Base-by-base conservation (phyloP, 2,329 filamentous ascomycete species). In the Curvularia sp. region DNA sequence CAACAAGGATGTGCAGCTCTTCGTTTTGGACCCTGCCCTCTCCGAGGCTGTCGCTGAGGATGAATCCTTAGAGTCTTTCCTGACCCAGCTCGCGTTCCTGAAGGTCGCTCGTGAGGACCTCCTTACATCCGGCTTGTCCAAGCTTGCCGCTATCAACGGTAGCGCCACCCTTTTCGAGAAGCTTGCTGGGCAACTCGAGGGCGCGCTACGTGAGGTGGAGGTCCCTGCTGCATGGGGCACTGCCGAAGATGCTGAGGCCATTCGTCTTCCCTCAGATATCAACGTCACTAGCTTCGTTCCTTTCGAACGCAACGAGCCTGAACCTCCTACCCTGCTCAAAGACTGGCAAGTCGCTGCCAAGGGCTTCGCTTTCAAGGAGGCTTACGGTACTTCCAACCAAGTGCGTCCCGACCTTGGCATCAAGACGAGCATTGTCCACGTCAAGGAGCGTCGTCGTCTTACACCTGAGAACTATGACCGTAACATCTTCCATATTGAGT, bases 401-500 rank as follows among this genome's bases (percentile, higher is more conserved):
- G 87, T 99, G 39, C 91, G 95, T 53, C 95, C 95, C 10, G 95
- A 99, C 72, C 82, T 96, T 53, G 81, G 89, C 9, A 87, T 92
- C 73, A 93, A 94, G 85, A 98, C 94, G 1, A 89, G 86, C 71
- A 91, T 92, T 41, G 90, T 97, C 53, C 89, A 88, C 53, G 93
- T 99, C 78, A 92, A 96, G 82, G 95, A 98, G 82, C 97, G 96
- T 81, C 91, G 95, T 61, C 88, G 95, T 64, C 86, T 99, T 54
- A 99, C 95, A 0, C 95, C 95, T 3, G 72, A 80, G 23, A 90
- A 88, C 30, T 99, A 99, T 75, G 93, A 98, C 78, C 92, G 95
- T 69, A 97, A 99, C 84, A 98, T 99, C 79, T 99, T 99, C 89
- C 95, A 99, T 81, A 98, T 99, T 63, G 95, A 99, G 80, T 99